These are phyloP conservation scores for Chrysoporthe puriensis DNA, from an alignment of 2,329 filamentous ascomycete species.

Conservation along the genomic window DNA sequence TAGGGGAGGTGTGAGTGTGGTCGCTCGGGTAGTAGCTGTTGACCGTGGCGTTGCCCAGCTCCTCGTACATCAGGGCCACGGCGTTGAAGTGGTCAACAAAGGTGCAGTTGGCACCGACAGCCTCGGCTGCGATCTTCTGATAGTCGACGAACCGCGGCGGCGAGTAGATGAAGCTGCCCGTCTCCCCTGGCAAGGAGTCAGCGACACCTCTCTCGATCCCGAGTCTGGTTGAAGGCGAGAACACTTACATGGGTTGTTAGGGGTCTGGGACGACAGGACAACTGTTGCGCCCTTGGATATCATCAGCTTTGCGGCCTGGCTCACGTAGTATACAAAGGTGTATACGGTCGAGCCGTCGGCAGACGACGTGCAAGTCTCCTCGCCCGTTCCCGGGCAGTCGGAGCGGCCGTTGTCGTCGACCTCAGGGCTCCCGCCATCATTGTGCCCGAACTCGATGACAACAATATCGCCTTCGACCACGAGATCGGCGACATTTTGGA, in stretches of 20 bases:
- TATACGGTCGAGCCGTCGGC: constrained; percentile 37
- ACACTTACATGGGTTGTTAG: constrained; percentile 54
- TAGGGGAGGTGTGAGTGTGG: constrained; percentile 63
- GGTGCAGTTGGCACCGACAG: constrained; percentile 47
- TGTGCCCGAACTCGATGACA: constrained; percentile 73
- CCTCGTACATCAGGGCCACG: constrained; percentile 52
- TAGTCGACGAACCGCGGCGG: constrained; percentile 62
- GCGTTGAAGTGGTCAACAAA: constrained; percentile 65
- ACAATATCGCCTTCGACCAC: constrained; percentile 63
- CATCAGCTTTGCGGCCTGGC: constrained; percentile 36
- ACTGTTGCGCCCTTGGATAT: constrained; percentile 62
- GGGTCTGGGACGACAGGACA: constrained; percentile 60
- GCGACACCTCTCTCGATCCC: no score
- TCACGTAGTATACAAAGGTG: constrained; percentile 38
- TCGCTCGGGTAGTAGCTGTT: constrained; percentile 58
- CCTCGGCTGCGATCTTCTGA: constrained; percentile 39
- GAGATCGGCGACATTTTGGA: constrained; percentile 54
- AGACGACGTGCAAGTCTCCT: constrained; percentile 53
- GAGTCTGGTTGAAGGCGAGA: not conserved
- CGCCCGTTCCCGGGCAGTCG: constrained; percentile 57
- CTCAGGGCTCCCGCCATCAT: constrained; percentile 63
- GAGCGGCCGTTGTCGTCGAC: constrained; percentile 62
- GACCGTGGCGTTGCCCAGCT: constrained; percentile 50
- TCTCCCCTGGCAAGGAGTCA: constrained; percentile 51
- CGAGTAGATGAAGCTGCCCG: constrained; percentile 50